Evolutionary conservation across 345 rosid genomes (phyloP).

Genomic region (Boechera retrofracta): DNA sequence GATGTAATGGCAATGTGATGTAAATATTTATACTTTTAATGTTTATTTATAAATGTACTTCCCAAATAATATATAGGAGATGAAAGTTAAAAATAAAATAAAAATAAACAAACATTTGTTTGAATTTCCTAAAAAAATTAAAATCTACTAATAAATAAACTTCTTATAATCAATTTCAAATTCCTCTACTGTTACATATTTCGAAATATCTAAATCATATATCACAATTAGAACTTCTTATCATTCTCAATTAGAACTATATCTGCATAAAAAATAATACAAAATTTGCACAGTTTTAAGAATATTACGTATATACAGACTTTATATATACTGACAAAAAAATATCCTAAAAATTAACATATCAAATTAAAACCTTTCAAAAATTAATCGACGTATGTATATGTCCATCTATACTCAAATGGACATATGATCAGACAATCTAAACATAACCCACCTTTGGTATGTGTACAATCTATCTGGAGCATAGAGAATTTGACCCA

Average conservation of each 20-base stretch:
- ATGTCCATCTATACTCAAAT: constrained; percentile 51
- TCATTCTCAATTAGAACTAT: not conserved
- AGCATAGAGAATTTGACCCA: constrained; percentile 81
- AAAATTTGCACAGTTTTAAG: not conserved
- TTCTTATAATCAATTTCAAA: not conserved
- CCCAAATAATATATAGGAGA: too few species aligned
- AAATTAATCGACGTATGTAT: constrained; percentile 13
- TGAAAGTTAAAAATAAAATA: too few species aligned
- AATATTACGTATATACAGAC: not conserved
- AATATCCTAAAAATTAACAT: constrained; percentile 17
- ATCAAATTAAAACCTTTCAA: not conserved
- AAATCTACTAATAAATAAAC: too few species aligned
- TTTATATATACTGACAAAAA: not conserved
- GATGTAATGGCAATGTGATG: too few species aligned
- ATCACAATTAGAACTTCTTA: not conserved
- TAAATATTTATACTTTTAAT: too few species aligned
- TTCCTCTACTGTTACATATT: not conserved
- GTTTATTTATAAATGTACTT: too few species aligned
- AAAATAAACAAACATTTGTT: too few species aligned
- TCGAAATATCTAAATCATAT: not conserved
- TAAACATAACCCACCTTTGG: constrained; percentile 90
- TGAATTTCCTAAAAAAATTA: too few species aligned
- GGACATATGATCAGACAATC: constrained; percentile 80
- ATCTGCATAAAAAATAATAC: not conserved
- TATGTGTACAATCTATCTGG: constrained; percentile 97